These are phyloP conservation scores for Anisodus tanguticus DNA, from an alignment of 257 asterid species.

Conservation along the genomic window DNA sequence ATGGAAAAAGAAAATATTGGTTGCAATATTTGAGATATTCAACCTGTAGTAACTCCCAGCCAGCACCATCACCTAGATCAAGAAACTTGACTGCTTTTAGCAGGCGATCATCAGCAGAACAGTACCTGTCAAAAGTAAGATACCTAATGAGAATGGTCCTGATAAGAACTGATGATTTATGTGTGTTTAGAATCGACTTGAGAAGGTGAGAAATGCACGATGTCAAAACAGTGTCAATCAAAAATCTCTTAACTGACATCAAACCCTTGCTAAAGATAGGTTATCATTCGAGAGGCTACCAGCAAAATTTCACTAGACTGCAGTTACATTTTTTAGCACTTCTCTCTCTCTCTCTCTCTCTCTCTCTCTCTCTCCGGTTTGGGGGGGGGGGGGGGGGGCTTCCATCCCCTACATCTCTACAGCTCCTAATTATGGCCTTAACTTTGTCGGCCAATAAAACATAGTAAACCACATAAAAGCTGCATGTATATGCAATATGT, in stretches of 20 bases:
- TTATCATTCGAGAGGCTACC: not conserved
- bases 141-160: not conserved
- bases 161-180: not conserved
- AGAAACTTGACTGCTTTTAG: slow-evolving; percentile 78
- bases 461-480: not conserved
- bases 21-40: slow-evolving; percentile 22
- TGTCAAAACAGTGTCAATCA: not conserved
- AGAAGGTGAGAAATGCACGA: not conserved
- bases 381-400: not conserved
- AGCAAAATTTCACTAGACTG: not conserved
- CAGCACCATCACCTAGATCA: slow-evolving; percentile 76
- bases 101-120: slow-evolving; percentile 80
- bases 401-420: slow-evolving; percentile 1
- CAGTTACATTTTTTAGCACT: not conserved
- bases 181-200: not conserved
- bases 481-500: not conserved
- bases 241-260: not conserved
- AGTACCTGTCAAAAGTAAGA: slow-evolving; percentile 54
- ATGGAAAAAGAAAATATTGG: not conserved
- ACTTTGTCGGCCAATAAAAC: not conserved
- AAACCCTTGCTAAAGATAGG: not conserved
- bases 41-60: slow-evolving; percentile 96
- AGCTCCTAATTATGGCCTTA: not conserved
- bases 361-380: not conserved
- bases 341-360: not conserved